Percentiles rank a stretch among this genome's conserved stretches.
Conservation (phyloP, 345 rosid genomes). For the Rhodamnia rubescens region DNA sequence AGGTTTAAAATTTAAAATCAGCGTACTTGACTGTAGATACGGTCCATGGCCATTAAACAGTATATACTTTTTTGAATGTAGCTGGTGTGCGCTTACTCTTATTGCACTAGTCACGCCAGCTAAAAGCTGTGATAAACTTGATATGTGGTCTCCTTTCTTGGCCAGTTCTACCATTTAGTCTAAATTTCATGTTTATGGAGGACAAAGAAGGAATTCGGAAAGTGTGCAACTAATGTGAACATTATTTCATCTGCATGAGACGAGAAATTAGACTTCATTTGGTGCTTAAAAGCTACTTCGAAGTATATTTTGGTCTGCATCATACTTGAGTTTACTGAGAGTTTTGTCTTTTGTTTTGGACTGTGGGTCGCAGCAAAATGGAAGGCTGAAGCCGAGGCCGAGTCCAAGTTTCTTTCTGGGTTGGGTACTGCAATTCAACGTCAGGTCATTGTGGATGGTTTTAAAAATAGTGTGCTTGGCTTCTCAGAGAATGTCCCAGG, state of each 20-base stretch:
- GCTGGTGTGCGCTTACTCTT: not conserved
- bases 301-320: not conserved
- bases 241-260: not conserved
- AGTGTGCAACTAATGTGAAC: not conserved
- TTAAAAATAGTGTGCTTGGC: slow-evolving; percentile 9
- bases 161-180: too few relatives aligned
- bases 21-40: not conserved
- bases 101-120: not conserved
- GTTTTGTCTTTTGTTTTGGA: not conserved
- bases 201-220: too few relatives aligned
- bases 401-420: slow-evolving; percentile 11
- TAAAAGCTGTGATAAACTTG: not conserved
- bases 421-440: slow-evolving; percentile 11
- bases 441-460: slow-evolving; percentile 10
- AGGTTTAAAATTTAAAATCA: not conserved
- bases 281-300: not conserved
- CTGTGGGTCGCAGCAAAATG: slow-evolving; percentile 6
- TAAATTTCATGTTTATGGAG: not conserved
- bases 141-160: too few relatives aligned
- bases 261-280: not conserved
- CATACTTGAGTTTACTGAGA: not conserved
- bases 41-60: not conserved
- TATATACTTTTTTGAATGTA: not conserved
- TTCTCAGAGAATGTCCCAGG: slow-evolving; percentile 8
- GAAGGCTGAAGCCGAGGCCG: slow-evolving; percentile 10